A percentile compares a stretch with the other conserved stretches of the same genome.
Evolutionary conservation across 306 rosid genomes (phyloP).

Genomic region (Dryas octopetala): DNA sequence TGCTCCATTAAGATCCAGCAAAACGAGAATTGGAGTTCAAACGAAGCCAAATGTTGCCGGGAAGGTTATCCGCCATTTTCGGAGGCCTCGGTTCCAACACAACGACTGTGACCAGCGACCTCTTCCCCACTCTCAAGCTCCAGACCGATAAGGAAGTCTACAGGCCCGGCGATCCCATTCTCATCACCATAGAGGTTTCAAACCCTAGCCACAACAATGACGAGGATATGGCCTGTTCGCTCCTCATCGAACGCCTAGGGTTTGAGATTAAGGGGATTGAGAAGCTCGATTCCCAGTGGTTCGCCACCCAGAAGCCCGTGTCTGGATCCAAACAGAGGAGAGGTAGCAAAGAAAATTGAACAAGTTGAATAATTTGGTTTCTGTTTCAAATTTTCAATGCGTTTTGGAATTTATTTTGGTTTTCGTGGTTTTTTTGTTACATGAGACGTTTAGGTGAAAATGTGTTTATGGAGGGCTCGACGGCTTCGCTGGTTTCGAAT

Average conservation of each 20-base stretch:
- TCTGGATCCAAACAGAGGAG: conserved; percentile 79
- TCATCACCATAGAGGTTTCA: conserved; percentile 68
- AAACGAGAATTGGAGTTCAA: background rate
- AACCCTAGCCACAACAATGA: conserved; percentile 37
- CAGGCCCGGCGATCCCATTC: conserved; percentile 82
- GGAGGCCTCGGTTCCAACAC: conserved; percentile 46
- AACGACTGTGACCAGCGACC: conserved; percentile 29
- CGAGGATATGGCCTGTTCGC: conserved; percentile 42
- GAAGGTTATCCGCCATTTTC: conserved; percentile 63
- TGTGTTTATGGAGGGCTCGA: conserved; percentile 66
- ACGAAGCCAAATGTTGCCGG: conserved; percentile 54
- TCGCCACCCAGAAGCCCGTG: conserved; percentile 73
- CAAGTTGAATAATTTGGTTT: background rate
- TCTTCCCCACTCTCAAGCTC: conserved; percentile 55
- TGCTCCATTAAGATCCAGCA: background rate
- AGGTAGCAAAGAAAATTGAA: conserved; percentile 35
- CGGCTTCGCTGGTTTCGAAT: conserved; percentile 63
- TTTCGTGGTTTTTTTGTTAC: conserved; percentile 12
- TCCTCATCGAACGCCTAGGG: conserved; percentile 71
- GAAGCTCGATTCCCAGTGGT: conserved; percentile 92
- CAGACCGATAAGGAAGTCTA: conserved; percentile 80
- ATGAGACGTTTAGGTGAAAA: conserved; percentile 60
- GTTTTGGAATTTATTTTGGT: conserved; percentile 16
- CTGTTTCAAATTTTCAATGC: background rate
- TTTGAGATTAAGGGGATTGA: conserved; percentile 84